Evolutionary conservation across 306 rosid species (phyloP), one percentile per base, ranked within the genome.

Genomic region (Vigna unguiculata): DNA sequence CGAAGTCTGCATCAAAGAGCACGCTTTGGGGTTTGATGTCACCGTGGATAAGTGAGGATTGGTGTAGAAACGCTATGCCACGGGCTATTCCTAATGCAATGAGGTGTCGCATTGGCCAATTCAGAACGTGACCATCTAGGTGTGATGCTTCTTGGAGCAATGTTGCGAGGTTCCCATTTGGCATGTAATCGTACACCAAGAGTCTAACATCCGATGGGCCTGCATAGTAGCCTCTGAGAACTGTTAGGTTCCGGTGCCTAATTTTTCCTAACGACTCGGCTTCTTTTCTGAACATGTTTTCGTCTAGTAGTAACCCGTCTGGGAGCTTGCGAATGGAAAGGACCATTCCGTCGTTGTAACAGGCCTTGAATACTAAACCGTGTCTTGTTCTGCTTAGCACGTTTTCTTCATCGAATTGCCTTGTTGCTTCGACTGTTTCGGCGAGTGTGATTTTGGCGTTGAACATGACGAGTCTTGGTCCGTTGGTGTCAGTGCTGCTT

Each of bases 81-180:
- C 69, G 69, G 0, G 69, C 69, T 22, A 62, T 62, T 62, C 69
- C 69, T 8, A 62, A 11, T 36, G 69, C 69, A 17, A 62, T 62
- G 48, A 62, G 69, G 48, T 62, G 69, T 17, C 69, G 4, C 69
- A 62, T 62, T 34, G 69, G 69, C 69, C 69, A 62, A 62, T 62
- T 62, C 25, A 62, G 16, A 36, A 62, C 69, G 14, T 62, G 69
- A 14, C 69, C 69, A 4, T 62, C 69, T 0, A 62, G 11, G 47
- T 62, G 69, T 8, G 47, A 32, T 8, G 69, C 69, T 62, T 62
- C 69, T 62, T 62, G 69, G 10, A 62, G 47, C 25, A 62, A 17
- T 16, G 69, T 62, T 36, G 69, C 69, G 5, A 62, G 69, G 48
- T 62, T 62, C 6, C 69, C 69, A 9, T 62, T 62, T 16, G 69